Percentiles rank a stretch among this genome's conserved stretches.
These are phyloP conservation scores for Naganishia kalamii DNA, from an alignment of 768 basidiomycete genomes.

Conservation along the genomic window DNA sequence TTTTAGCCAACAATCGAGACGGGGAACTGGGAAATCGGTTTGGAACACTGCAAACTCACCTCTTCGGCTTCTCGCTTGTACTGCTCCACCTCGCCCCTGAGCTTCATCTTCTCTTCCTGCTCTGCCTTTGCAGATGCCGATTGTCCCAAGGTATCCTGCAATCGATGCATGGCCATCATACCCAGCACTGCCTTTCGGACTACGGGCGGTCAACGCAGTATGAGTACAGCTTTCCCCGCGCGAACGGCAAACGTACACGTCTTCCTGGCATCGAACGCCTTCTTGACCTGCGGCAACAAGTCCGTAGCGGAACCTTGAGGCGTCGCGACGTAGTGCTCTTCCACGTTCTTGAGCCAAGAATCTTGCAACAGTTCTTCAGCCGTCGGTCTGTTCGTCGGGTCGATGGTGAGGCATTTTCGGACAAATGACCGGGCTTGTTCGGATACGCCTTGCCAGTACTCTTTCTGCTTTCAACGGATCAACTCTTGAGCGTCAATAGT, in stretches of 20 bases:
- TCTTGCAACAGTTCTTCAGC: slow-evolving; percentile 68
- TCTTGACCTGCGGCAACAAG: slow-evolving; percentile 81
- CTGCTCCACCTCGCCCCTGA: slow-evolving; percentile 58
- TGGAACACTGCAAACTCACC: slow-evolving; percentile 41
- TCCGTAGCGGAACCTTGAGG: slow-evolving; percentile 62
- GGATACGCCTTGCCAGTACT: slow-evolving; percentile 50
- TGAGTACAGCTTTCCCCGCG: not conserved
- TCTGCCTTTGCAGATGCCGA: slow-evolving; percentile 21
- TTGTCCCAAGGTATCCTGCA: slow-evolving; percentile 48
- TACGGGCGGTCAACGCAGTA: slow-evolving; percentile 37
- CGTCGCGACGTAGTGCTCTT: slow-evolving; percentile 65
- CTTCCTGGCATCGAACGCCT: slow-evolving; percentile 78
- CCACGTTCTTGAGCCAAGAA: slow-evolving; percentile 61
- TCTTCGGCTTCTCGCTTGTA: slow-evolving; percentile 78
- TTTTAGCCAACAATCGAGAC: not conserved
- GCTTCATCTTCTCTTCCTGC: slow-evolving; percentile 53
- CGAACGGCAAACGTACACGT: slow-evolving; percentile 57
- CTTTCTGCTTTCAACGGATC: slow-evolving; percentile 27
- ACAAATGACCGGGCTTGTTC: slow-evolving; percentile 71
- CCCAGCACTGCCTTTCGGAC: slow-evolving; percentile 83
- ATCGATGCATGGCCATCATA: slow-evolving; percentile 76
- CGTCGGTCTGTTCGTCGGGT: slow-evolving; percentile 72
- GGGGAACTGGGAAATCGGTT: not conserved
- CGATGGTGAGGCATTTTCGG: slow-evolving; percentile 69
- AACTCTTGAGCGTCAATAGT: not conserved